A percentile compares a stretch with the other conserved stretches of the same genome.
Evolutionary conservation across 495 filamentous ascomycete species (phyloP).

Genomic region (Podospora didyma): DNA sequence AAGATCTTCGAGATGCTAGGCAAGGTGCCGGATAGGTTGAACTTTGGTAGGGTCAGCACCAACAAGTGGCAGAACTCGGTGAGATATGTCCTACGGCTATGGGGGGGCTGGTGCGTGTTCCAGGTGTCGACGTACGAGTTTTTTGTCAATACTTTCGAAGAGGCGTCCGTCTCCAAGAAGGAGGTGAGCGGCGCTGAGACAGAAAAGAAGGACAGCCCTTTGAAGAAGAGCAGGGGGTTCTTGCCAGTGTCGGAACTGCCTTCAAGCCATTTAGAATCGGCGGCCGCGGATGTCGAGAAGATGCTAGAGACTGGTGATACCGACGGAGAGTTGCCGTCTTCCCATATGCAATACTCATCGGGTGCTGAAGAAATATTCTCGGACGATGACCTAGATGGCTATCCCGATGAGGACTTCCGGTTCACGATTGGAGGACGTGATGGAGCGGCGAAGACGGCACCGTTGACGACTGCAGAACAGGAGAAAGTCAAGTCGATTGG

Average conservation of each 20-base stretch:
- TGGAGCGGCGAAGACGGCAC: conserved; percentile 18
- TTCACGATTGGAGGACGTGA: conserved; percentile 10
- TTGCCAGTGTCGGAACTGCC: conserved; percentile 26
- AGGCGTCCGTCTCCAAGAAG: conserved; percentile 59
- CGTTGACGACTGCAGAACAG: conserved; percentile 13
- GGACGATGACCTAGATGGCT: conserved; percentile 28
- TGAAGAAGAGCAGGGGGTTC: conserved; percentile 52
- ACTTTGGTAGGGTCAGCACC: conserved; percentile 78
- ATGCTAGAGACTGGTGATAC: conserved; percentile 27
- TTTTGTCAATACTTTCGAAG: conserved; percentile 69
- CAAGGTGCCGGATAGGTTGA: conserved; percentile 65
- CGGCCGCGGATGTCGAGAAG: conserved; percentile 24
- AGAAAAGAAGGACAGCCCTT: conserved; percentile 53
- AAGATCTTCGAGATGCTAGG: conserved; percentile 81
- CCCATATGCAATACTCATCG: conserved; percentile 20
- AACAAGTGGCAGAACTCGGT: conserved; percentile 92
- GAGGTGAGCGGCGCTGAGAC: conserved; percentile 45
- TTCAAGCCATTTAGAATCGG: conserved; percentile 3
- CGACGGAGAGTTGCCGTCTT: conserved; percentile 29
- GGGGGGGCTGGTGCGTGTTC: conserved; percentile 92
- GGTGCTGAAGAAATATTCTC: conserved; percentile 20
- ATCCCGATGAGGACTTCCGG: conserved; percentile 19
- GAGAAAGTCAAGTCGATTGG: conserved; percentile 16
- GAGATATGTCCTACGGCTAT: conserved; percentile 65
- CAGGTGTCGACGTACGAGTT: conserved; percentile 67